These are phyloP conservation scores for Firmiana major DNA, from an alignment of 345 rosid genomes.

Conservation along the genomic window DNA sequence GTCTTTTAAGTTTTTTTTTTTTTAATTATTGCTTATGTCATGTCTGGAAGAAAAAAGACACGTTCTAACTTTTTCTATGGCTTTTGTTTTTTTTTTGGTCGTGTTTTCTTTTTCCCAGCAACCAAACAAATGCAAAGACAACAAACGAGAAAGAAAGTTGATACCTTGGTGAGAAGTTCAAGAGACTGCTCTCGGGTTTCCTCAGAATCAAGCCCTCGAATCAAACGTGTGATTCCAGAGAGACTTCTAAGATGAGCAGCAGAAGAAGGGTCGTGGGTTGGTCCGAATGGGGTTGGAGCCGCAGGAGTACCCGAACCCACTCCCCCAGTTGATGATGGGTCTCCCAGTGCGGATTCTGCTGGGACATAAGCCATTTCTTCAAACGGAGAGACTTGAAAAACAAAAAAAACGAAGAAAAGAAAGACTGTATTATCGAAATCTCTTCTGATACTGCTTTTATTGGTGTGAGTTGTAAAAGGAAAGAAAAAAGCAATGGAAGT, in stretches of 20 bases:
- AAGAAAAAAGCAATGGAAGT: not conserved
- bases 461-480: not conserved
- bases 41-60: not conserved
- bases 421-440: not conserved
- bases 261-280: not conserved
- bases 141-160: not conserved
- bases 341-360: not conserved
- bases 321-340: not conserved
- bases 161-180: conserved; percentile 27
- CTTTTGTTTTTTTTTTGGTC: not conserved
- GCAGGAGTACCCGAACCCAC: not conserved
- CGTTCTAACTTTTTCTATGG: not conserved
- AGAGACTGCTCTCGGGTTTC: conserved; percentile 27
- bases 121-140: not conserved
- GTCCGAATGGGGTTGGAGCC: not conserved
- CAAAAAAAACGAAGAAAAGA: not conserved
- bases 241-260: not conserved
- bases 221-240: conserved; percentile 14
- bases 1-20: too few species aligned
- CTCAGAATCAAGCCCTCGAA: conserved; percentile 23
- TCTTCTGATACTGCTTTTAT: not conserved
- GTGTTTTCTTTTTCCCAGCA: not conserved
- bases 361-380: not conserved
- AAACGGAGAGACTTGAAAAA: not conserved
- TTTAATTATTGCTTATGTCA: not conserved